phyloP scores from a whole-genome alignment of 1,284 basidiomycete genomes.

The Puccinia coronata region DNA sequence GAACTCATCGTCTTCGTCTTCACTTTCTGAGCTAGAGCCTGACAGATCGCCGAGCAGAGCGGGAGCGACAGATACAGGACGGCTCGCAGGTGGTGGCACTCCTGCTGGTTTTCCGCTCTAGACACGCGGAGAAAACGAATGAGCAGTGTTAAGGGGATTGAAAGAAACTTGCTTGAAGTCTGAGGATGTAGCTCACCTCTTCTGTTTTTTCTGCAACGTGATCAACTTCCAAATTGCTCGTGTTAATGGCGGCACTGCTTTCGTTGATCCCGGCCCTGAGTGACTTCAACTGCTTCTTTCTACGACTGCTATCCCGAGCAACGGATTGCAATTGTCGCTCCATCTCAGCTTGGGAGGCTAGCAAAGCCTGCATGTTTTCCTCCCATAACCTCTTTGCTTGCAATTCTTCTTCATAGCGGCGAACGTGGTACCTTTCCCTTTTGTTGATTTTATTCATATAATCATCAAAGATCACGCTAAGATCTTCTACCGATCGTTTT shows the following conservation, averaged over 20 bases:
- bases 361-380: constrained; percentile 81
- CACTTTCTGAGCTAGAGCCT: constrained; percentile 61
- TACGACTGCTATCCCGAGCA: constrained; percentile 59
- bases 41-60: background rate
- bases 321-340: constrained; percentile 70
- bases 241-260: constrained; percentile 8
- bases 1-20: constrained; percentile 88
- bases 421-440: constrained; percentile 72
- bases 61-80: background rate
- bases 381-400: constrained; percentile 77
- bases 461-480: constrained; percentile 68
- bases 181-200: background rate
- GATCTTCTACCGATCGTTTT: constrained; percentile 67
- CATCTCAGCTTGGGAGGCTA: constrained; percentile 79
- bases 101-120: background rate
- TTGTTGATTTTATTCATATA: constrained; percentile 74
- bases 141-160: background rate
- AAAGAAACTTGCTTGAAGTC: too few relatives aligned
- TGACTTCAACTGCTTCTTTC: constrained; percentile 60
- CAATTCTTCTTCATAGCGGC: constrained; percentile 71
- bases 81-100: background rate
- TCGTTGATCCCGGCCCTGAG: constrained; percentile 49
- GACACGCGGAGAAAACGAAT: background rate
- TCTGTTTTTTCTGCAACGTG: too few relatives aligned
- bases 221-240: constrained; percentile 24